phyloP scores from a whole-genome alignment of 805 yeast genomes.

The Debaryomyces hansenii region DNA sequence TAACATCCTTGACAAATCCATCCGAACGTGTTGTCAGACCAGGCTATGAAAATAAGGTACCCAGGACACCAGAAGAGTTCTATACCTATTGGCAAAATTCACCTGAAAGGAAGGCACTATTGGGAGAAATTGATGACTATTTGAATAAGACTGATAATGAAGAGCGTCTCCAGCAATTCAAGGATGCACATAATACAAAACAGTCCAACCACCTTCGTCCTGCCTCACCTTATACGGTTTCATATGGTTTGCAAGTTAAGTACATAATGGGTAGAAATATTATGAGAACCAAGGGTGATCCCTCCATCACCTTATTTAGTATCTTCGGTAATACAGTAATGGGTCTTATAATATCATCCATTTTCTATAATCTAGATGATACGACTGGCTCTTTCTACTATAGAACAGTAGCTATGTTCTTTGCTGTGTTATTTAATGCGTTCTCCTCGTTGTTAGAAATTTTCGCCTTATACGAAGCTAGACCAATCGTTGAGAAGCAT shows the following conservation, averaged over 20 bases:
- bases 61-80: constrained; percentile 27
- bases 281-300: constrained; percentile 50
- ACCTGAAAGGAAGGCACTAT: constrained; percentile 31
- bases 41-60: constrained; percentile 32
- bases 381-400: constrained; percentile 36
- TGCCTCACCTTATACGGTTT: constrained; percentile 23
- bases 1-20: constrained; percentile 31
- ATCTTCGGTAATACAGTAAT: too few species aligned
- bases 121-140: background rate
- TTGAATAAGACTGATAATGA: background rate
- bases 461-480: constrained; percentile 45
- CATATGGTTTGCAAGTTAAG: constrained; percentile 52
- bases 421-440: constrained; percentile 62
- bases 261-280: constrained; percentile 47
- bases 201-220: constrained; percentile 15
- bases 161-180: constrained; percentile 11
- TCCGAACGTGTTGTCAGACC: constrained; percentile 34
- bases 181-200: constrained; percentile 19
- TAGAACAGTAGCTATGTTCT: constrained; percentile 64
- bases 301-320: constrained; percentile 48
- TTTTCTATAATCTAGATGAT: constrained; percentile 48
- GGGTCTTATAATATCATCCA: constrained; percentile 55
- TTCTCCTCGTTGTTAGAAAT: constrained; percentile 57
- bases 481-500: constrained; percentile 57
- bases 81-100: constrained; percentile 29